These are phyloP conservation scores for Amyloporia xantha DNA, from an alignment of 768 basidiomycete genomes.

Conservation along the genomic window DNA sequence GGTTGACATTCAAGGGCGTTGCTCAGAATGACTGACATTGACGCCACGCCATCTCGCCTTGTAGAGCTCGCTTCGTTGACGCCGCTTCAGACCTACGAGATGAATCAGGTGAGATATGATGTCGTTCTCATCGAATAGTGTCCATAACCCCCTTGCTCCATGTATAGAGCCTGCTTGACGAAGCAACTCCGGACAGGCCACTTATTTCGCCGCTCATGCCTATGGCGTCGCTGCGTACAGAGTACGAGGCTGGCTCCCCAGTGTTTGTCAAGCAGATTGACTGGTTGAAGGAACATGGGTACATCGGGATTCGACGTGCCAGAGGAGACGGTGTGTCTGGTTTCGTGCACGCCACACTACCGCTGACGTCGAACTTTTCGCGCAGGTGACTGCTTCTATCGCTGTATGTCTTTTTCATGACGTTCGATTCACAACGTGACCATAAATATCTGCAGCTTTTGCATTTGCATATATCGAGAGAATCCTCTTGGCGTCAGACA, in stretches of 20 bases:
- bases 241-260: constrained; percentile 57
- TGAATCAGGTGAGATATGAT: constrained; percentile 16
- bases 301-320: constrained; percentile 57
- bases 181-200: constrained; percentile 36
- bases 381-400: constrained; percentile 85
- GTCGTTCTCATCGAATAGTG: too few species aligned
- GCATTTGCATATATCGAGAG: constrained; percentile 76
- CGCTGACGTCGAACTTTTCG: neutral
- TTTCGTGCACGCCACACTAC: neutral
- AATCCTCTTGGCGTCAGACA: constrained; percentile 46
- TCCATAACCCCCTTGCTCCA: too few species aligned
- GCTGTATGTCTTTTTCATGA: constrained; percentile 46
- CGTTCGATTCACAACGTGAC: neutral
- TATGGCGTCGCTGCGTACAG: constrained; percentile 49
- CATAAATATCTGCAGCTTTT: constrained; percentile 46
- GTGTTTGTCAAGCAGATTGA: constrained; percentile 72
- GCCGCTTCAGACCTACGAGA: constrained; percentile 2
- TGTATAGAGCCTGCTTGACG: constrained; percentile 34
- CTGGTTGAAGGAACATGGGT: constrained; percentile 58
- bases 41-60: neutral
- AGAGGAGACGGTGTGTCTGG: constrained; percentile 55
- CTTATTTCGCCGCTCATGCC: constrained; percentile 49
- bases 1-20: neutral
- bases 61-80: constrained; percentile 10
- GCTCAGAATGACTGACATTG: neutral